Conservation (phyloP, 139 green algal genomes). For the Zygnema circumcarinatum region DNA sequence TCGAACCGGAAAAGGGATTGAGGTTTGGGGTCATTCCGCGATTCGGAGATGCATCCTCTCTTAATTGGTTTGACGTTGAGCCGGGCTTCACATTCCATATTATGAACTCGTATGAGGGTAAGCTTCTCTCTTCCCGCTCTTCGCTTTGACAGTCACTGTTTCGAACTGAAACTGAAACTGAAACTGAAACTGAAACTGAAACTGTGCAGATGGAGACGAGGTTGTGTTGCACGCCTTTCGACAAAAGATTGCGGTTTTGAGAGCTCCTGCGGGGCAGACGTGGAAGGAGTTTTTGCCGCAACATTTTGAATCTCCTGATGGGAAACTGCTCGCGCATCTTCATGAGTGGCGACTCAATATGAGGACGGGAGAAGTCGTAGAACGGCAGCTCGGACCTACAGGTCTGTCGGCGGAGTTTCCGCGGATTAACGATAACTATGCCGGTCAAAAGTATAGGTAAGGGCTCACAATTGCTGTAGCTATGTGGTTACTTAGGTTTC, state of each 20-base stretch:
- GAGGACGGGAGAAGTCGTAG: constrained; percentile 12
- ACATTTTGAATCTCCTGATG: constrained; percentile 8
- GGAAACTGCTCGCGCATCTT: constrained; percentile 5
- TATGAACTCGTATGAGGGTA: constrained; percentile 57
- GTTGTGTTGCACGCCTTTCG: constrained; percentile 18
- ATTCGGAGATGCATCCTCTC: neutral
- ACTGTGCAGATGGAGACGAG: constrained; percentile 17
- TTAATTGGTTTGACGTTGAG: constrained; percentile 53
- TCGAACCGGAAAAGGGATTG: constrained; percentile 12
- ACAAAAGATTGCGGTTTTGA: constrained; percentile 7
- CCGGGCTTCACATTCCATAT: constrained; percentile 45
- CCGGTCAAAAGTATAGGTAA: constrained; percentile 38
- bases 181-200: no score
- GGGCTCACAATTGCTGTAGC: neutral
- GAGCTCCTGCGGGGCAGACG: neutral
- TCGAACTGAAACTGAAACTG: no score
- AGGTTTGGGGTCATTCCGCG: constrained; percentile 52
- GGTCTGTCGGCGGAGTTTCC: constrained; percentile 27
- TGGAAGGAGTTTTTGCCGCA: constrained; percentile 14
- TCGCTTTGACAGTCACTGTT: neutral
- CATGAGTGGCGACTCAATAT: constrained; percentile 49
- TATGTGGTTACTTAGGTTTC: no score
- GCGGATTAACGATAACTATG: constrained; percentile 42
- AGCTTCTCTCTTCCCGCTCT: neutral
- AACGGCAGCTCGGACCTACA: neutral